These are phyloP conservation scores for Ustilago shanxiensis DNA, from an alignment of 1,284 basidiomycete species.

Conservation along the genomic window DNA sequence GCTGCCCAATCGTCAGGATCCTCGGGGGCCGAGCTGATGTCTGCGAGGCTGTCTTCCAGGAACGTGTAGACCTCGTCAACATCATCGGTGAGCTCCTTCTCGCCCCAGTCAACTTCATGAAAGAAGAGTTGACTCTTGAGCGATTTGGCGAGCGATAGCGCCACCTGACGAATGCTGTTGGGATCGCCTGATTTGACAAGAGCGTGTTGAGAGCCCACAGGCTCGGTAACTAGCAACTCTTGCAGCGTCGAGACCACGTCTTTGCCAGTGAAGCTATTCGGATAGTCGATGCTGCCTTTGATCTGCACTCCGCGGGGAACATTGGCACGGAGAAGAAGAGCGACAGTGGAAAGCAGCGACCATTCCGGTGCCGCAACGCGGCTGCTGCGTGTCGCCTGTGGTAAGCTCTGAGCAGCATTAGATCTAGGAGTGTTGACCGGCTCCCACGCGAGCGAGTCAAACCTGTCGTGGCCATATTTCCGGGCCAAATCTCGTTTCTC, in stretches of 20 bases:
- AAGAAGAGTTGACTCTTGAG: conserved; percentile 93
- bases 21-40: conserved; percentile 16
- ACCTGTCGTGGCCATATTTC: conserved; percentile 28
- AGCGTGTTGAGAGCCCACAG: conserved; percentile 71
- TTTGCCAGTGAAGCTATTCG: conserved; percentile 66
- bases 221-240: conserved; percentile 37
- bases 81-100: conserved; percentile 84
- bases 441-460: conserved; percentile 47
- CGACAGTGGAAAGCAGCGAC: conserved; percentile 86
- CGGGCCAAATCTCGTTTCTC: conserved; percentile 13
- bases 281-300: conserved; percentile 67
- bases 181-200: conserved; percentile 22
- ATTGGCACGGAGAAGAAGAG: conserved; percentile 86
- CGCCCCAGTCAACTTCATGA: conserved; percentile 96
- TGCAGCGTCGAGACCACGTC: conserved; percentile 63
- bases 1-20: conserved; percentile 45
- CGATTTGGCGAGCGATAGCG: conserved; percentile 86
- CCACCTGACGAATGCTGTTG: conserved; percentile 75
- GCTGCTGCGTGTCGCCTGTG: conserved; percentile 4
- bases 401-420: background rate
- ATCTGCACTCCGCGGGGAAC: conserved; percentile 87
- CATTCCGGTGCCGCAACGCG: conserved; percentile 74
- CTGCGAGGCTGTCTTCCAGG: conserved; percentile 77
- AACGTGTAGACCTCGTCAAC: conserved; percentile 97
- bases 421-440: conserved; percentile 31